phyloP scores from a whole-genome alignment of 2,329 filamentous ascomycete genomes.

The Fusarium sp. region DNA sequence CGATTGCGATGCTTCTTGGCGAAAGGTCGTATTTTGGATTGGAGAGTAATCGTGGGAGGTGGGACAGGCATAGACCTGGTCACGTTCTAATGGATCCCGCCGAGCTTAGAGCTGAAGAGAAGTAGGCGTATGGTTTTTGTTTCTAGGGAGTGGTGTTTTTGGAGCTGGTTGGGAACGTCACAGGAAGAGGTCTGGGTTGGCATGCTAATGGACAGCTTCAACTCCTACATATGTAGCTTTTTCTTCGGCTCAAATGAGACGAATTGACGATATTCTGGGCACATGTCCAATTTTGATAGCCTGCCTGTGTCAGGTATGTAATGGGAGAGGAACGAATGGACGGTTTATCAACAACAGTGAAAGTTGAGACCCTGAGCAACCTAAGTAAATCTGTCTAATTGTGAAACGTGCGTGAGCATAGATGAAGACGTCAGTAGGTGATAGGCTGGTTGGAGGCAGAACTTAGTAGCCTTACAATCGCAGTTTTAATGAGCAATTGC shows the following conservation, averaged over 20 bases:
- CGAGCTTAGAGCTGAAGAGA: conserved; percentile 23
- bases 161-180: conserved; percentile 34
- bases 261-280: conserved; percentile 34
- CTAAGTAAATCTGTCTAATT: neutral
- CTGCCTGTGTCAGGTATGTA: neutral
- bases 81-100: conserved; percentile 31
- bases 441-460: neutral
- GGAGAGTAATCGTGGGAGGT: conserved; percentile 13
- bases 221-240: conserved; percentile 37
- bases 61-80: conserved; percentile 22
- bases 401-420: neutral
- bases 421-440: neutral
- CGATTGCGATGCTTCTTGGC: conserved; percentile 18
- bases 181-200: conserved; percentile 21
- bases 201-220: conserved; percentile 34
- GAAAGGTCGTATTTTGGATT: conserved; percentile 11
- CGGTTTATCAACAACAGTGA: neutral
- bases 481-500: neutral
- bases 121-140: conserved; percentile 39
- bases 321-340: neutral
- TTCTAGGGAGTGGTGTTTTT: conserved; percentile 40
- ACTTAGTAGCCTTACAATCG: neutral
- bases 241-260: conserved; percentile 29
- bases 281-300: neutral
- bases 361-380: neutral